Base-by-base conservation (phyloP, 2,329 filamentous ascomycete species). In the Aspergillus sclerotialis region DNA sequence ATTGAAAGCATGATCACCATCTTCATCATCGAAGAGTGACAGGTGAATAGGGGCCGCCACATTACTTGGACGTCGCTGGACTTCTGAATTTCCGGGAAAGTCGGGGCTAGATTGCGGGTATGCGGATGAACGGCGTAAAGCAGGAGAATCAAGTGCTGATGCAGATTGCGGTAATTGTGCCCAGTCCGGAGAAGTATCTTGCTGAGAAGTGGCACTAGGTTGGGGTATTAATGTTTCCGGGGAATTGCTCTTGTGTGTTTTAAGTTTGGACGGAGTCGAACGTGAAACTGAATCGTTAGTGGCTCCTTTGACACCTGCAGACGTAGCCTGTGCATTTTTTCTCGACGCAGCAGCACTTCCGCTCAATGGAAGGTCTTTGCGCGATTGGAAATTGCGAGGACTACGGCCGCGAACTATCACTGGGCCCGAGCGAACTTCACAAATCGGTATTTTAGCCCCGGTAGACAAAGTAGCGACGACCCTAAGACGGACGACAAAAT, bases 351-450 rank as follows among this genome's bases (percentile, higher is more conserved):
- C 80, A 14, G 82, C 82, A 45, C 83, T 86, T 11, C 84, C 85
- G 35, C 87, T 75, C 30, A 96, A 73, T 2, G 90, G 88, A 40
- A 94, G 83, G 59, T 96, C 90, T 60, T 94, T 95, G 33, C 90
- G 76, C 7, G 88, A 84, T 60, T 94, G 88, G 60, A 96, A 96
- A 61, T 96, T 96, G 24, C 90, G 76, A 4, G 90, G 90, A 60
- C 89, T 95, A 50, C 90, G 78, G 23, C 90, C 90, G 41, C 90
- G 82, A 18, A 96, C 90, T 35, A 96, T 93, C 48, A 96, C 90
- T 2, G 90, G 86, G 1, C 87, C 84, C 1, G 90, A 95, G 18
- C 81, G 81, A 11, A 87, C 80, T 61, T 95, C 89, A 33, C 83
- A 84, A 33, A 95, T 73, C 6, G 86, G 75, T 21, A 87, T 75